Evolutionary conservation across 2,329 filamentous ascomycete species (phyloP), one percentile per base, ranked within the genome.

Genomic region (Aspergillus nomiae): DNA sequence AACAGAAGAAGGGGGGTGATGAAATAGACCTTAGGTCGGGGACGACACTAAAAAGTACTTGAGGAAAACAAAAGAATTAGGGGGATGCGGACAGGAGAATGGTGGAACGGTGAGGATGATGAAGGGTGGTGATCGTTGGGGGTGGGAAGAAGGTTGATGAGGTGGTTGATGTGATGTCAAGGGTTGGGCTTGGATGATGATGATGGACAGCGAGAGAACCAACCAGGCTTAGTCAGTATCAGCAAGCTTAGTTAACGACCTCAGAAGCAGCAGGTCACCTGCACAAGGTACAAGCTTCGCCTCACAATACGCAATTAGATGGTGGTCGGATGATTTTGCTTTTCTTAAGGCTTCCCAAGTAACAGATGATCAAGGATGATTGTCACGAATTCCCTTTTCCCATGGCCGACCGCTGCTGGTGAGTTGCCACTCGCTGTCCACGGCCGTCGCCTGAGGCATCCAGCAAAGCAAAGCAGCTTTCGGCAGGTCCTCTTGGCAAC

Each of bases 141-240:
- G 59, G 63, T 63, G 60, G 41, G 55, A 64, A 61, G 63, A 63
- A 64, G 63, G 68, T 66, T 68, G 70, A 70, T 68, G 69, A 69
- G 63, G 65, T 68, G 70, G 72, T 55, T 74, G 74, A 75, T 72
- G 75, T 77, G 75, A 77, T 77, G 75, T 77, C 75, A 77, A 76
- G 75, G 73, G 62, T 69, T 62, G 57, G 59, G 66, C 70, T 60
- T 60, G 73, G 67, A 67, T 65, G 69, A 73, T 53, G 50, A 54
- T 54, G 51, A 54, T 54, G 51, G 51, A 68, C 28, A 70, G 68
- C 70, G 69, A 73, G 67, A 71, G 72, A 73, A 69, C 65, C 69
- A 70, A 69, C 67, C 61, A 64, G 64, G 63, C 74, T 77, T 76
- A 77, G 74, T 77, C 73, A 77, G 70, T 50, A 64, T 59, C n/a